Base-by-base conservation (phyloP, 306 rosid genomes). In the Datisca glomerata region DNA sequence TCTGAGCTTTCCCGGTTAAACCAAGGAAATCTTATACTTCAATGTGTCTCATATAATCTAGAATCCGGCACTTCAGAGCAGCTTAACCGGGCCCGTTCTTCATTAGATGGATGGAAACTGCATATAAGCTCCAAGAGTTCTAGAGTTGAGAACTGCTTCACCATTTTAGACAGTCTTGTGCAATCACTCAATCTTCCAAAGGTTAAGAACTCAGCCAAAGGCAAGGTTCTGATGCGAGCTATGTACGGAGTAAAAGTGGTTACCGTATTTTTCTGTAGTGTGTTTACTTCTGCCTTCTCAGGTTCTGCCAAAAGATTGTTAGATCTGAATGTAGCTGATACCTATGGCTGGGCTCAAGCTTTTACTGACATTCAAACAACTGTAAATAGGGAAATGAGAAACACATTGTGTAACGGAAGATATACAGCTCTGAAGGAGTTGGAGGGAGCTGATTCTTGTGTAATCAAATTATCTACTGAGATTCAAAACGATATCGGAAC, bases 121-220 rank as follows among this genome's bases (percentile, higher is more conserved):
- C 80, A 63, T 43, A 54, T 75, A 8, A 41, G 21, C 48, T 41
- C 75, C 5, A 49, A 46, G 65, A 78, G 70, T 44, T 68, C 81
- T 13, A 81, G 76, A 61, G 66, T 81, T 35, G 72, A 70, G 52
- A 75, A 68, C 45, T 86, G 86, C 41, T 38, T 60, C 61, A 22
- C 63, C 38, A 72, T 86, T 45, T 57, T 86, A 23, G 81, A 78
- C 62, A 47, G 68, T 48, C 83, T 86, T 34, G 71, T 45, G 41
- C 60, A 57, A 42, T 72, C 96, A 24, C 74, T 86, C 49, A 80
- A 86, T 64, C 83, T 72, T 23, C 94, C 91, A 1, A 86, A 86
- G 78, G 86, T 78, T 12, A 86, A 86, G 61, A 86, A 86, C 62
- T 81, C 86, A 8, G 86, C 86, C 13, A 86, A 81, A 63, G 96